A percentile compares a stretch with the other conserved stretches of the same genome.
phyloP scores from a whole-genome alignment of 106 monocot species.

The Triglochin maritima region DNA sequence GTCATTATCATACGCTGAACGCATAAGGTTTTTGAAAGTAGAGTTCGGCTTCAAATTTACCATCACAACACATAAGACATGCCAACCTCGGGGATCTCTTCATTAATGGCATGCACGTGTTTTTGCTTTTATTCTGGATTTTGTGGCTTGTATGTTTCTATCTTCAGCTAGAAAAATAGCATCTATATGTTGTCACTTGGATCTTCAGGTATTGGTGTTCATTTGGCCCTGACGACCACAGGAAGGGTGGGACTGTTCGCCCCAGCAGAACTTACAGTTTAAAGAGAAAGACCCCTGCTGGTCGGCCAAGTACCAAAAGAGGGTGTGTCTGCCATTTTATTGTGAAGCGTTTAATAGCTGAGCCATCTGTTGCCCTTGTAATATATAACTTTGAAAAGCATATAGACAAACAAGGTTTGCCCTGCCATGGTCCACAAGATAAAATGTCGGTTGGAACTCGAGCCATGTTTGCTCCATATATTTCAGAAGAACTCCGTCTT shows the following conservation, averaged over 20 bases:
- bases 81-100: no score
- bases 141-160: background rate
- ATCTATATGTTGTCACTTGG: background rate
- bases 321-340: constrained; percentile 97
- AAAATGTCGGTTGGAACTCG: constrained; percentile 64
- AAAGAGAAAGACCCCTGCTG: constrained; percentile 80
- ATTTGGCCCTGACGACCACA: constrained; percentile 95
- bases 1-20: no score
- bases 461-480: constrained; percentile 87
- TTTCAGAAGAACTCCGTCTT: constrained; percentile 82
- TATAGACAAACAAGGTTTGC: constrained; percentile 77
- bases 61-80: no score
- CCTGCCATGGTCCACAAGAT: constrained; percentile 88
- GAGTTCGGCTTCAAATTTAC: no score
- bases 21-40: no score
- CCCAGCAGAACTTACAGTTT: constrained; percentile 56
- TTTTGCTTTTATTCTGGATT: no score
- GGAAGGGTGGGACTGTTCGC: constrained; percentile 72
- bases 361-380: constrained; percentile 80
- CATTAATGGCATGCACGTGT: no score
- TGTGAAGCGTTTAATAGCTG: constrained; percentile 87
- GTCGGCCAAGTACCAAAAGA: constrained; percentile 85
- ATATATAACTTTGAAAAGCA: constrained; percentile 97
- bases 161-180: background rate
- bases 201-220: constrained; percentile 86